These are phyloP conservation scores for Plasmopara halstedii DNA, from an alignment of 352 stramenopile genomes.

Conservation along the genomic window DNA sequence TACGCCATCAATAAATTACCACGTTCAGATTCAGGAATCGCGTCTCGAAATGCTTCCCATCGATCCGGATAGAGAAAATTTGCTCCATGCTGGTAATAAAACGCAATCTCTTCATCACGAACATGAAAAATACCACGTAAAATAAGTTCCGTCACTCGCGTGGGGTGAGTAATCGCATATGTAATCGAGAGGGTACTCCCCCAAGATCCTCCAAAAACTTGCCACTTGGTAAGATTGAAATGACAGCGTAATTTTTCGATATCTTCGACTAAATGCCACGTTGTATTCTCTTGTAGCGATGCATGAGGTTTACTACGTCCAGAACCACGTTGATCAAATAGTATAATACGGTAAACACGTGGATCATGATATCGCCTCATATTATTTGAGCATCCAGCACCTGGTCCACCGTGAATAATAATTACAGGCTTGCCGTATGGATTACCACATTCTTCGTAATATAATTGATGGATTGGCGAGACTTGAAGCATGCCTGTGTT, in stretches of 20 bases:
- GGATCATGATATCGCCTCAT: conserved; percentile 92
- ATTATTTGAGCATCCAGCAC: conserved; percentile 77
- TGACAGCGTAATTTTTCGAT: conserved; percentile 87
- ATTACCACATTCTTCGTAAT: conserved; percentile 89
- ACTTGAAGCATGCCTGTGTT: conserved; percentile 76
- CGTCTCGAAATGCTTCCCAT: conserved; percentile 85
- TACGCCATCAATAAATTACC: conserved; percentile 82
- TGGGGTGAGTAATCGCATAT: conserved; percentile 88
- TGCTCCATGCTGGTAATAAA: conserved; percentile 88
- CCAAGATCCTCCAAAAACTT: conserved; percentile 93
- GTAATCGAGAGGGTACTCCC: conserved; percentile 89
- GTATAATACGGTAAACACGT: conserved; percentile 86
- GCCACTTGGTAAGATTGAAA: conserved; percentile 86
- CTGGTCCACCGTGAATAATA: conserved; percentile 92
- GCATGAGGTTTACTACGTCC: conserved; percentile 84
- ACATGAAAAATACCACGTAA: conserved; percentile 91
- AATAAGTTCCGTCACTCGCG: conserved; percentile 79
- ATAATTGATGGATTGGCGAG: conserved; percentile 78
- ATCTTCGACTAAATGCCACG: conserved; percentile 89
- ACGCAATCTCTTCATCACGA: conserved; percentile 87
- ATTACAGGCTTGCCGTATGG: conserved; percentile 85
- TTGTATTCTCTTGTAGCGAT: conserved; percentile 87
- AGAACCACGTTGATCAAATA: conserved; percentile 91
- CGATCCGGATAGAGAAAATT: conserved; percentile 87
- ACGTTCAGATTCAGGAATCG: conserved; percentile 82